Conservation (phyloP, 805 yeast genomes). For the Candida lessepsii region DNA sequence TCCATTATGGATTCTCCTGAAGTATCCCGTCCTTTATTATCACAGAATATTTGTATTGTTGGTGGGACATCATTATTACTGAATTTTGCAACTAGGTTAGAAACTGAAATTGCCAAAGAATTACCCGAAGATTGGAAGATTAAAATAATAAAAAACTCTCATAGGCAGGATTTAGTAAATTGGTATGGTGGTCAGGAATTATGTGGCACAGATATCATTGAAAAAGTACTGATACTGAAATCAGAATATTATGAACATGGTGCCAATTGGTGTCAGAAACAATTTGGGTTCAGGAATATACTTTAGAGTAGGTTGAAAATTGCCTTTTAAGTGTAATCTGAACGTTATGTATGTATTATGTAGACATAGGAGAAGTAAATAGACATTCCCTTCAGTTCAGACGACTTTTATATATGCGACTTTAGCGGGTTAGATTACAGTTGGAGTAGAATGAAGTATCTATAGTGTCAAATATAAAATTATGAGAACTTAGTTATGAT, state of each 20-base stretch:
- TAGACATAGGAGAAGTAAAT: too few species aligned
- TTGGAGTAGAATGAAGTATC: too few species aligned
- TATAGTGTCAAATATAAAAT: too few species aligned
- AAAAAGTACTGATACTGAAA: slow-evolving; percentile 60
- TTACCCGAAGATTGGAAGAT: slow-evolving; percentile 73
- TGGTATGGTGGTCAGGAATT: slow-evolving; percentile 40
- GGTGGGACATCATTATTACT: slow-evolving; percentile 82
- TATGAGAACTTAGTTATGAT: too few species aligned
- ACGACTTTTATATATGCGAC: too few species aligned
- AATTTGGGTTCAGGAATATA: slow-evolving; percentile 43
- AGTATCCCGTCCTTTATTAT: slow-evolving; percentile 67
- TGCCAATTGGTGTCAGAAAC: slow-evolving; percentile 51
- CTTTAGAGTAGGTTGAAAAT: too few species aligned
- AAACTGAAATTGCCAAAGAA: slow-evolving; percentile 60
- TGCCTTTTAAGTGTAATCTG: too few species aligned
- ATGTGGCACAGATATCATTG: slow-evolving; percentile 40
- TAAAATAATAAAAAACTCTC: slow-evolving; percentile 27
- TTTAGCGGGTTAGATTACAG: too few species aligned
- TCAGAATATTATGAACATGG: slow-evolving; percentile 90
- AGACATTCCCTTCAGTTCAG: too few species aligned
- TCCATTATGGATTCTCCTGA: slow-evolving; percentile 71
- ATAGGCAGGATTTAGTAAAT: slow-evolving; percentile 25
- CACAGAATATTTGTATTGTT: slow-evolving; percentile 72
- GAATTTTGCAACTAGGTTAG: slow-evolving; percentile 62
- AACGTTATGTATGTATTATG: too few species aligned